Evolutionary conservation across 106 monocot genomes (phyloP), one percentile per base, ranked within the genome.

Genomic region (Dendrobium officinale): DNA sequence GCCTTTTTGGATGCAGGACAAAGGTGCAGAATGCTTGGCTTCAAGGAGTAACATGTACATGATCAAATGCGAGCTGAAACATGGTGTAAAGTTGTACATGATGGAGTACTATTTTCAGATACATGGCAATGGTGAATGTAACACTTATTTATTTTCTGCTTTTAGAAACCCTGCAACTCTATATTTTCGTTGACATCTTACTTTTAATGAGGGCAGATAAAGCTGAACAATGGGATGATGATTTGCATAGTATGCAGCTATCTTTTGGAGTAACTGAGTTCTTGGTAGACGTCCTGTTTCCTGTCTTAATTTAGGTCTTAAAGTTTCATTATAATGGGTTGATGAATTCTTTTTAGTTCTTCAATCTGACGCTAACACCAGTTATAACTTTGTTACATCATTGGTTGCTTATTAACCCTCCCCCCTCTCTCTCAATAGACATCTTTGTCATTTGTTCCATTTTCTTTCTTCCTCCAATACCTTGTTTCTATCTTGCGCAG

Each of bases 211-310:
- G 2, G 81, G 74, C 84, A 92, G 95, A 82, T 11, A 80, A 91
- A 87, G 40, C 79, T 83, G 51, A 54, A 13, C 85, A 84, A 75
- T 98, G 98, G 92, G 85, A 80, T 78, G 89, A 88, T 75, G 87
- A 88, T 67, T 82, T 90, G 67, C 94, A 94, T 77, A 84, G 78
- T 75, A 59, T 98, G 80, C 98, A 98, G 67, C 75, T 92, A 79
- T 93, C 89, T 2, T 98, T 98, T 83, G 98, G 94, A 84, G 90
- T 98, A 26, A 78, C 89, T 77, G 92, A 95, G 18, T 98, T 98
- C 87, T 59, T 98, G 92, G 98, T 98, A 95, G 9, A 3, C 4
- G 22, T 76, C 10, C 42, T 49, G 18, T 76, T 27, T 45, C 47
- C 9, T 20, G 44, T 74, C 13, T n/a, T 74, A 70, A 33, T 70